phyloP scores from a whole-genome alignment of 306 rosid species.

The Sechiopsis laciniata region DNA sequence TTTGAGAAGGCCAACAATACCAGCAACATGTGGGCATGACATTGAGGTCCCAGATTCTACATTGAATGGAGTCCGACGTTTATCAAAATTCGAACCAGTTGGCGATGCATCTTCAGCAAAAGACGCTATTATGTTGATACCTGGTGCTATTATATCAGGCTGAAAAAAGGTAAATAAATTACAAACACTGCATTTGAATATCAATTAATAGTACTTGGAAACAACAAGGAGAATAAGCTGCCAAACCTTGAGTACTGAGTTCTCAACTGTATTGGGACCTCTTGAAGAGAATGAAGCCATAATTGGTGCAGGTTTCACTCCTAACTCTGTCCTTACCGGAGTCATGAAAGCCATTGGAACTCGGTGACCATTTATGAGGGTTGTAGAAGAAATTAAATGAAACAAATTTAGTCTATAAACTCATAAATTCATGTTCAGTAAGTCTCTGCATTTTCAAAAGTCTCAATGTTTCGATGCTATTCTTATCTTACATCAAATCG shows the following conservation, averaged over 20 bases:
- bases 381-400: too few species aligned
- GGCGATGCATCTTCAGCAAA: not conserved
- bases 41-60: constrained; percentile 20
- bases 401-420: too few species aligned
- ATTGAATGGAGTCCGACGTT: constrained; percentile 7
- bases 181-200: not conserved
- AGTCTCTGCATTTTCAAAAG: too few species aligned
- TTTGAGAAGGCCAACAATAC: constrained; percentile 20
- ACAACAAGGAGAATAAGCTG: not conserved
- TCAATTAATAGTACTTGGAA: not conserved
- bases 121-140: constrained; percentile 14
- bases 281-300: constrained; percentile 70
- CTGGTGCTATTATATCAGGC: constrained; percentile 25
- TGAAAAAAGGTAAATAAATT: too few species aligned
- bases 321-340: constrained; percentile 31
- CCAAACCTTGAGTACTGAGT: constrained; percentile 52
- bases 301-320: constrained; percentile 38
- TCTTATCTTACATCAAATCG: too few species aligned
- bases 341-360: constrained; percentile 44
- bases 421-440: too few species aligned
- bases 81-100: not conserved
- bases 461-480: too few species aligned
- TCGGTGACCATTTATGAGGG: constrained; percentile 21
- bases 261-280: constrained; percentile 48
- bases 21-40: constrained; percentile 24